Base-by-base conservation (phyloP, 1,284 basidiomycete genomes). In the Pseudozyma tsukubaensis region DNA sequence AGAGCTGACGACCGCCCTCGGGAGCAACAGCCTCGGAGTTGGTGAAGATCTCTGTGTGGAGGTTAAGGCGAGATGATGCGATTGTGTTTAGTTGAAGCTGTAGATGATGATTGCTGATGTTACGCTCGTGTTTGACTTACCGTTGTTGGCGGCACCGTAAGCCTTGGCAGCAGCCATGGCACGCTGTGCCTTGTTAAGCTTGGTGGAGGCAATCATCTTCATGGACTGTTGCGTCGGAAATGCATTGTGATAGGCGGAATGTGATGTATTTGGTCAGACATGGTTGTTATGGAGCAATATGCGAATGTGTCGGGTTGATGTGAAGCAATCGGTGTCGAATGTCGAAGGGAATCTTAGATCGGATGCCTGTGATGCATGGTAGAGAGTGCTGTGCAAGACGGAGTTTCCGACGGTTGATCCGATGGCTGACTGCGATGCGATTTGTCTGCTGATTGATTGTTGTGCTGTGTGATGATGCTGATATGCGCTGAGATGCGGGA, bases 201-300 rank as follows among this genome's bases (percentile, higher is more conserved):
- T 96, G 69, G 95, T 97, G 59, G 96, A 97, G 65, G 96, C 97
- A 89, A 98, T 97, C 84, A 85, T 85, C 69, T 97, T 98, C 96
- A 98, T 99, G 62, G 95, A 97, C 94, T 97, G 69, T 60, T 54
- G 29, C 4, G 4, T 40, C 29, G 24, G 16, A 35, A 34, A 7
- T n/a, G n/a, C n/a, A 40, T 18, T 12, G 12, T 1, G 39, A 36
- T 10, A 21, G 7, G 11, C n/a, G 21, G 45, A 24, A 44, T 1
- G 24, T 7, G 21, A 36, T 32, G 24, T 29, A 39, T 37, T 49
- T 34, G 18, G 59, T 66, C 49, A 59, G 59, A 62, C 3, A 18
- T 11, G 18, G 35, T 12, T 43, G 29, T 61, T 58, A 34, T 40
- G 34, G 10, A 39, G 2, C 3, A 4, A 43, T 3, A 44, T 44